Evolutionary conservation across 2,329 filamentous ascomycete genomes (phyloP), one percentile per base, ranked within the genome.

Genomic region (Sarocladium oryzae): DNA sequence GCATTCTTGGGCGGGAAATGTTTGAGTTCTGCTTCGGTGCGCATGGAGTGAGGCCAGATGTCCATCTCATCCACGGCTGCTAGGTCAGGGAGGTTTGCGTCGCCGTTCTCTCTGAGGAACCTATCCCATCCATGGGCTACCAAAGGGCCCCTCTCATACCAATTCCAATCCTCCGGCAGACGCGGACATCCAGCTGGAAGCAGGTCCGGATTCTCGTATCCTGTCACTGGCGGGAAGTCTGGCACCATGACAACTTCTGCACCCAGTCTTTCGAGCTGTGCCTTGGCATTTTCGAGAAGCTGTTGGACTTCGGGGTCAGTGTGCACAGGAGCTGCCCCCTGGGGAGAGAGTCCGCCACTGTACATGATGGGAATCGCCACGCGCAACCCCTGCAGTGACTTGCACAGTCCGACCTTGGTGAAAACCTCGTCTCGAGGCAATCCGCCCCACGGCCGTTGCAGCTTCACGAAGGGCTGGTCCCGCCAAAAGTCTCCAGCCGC

Each of bases 401-500:
- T 54, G 3, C 53, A 15, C 1, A 63, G 50, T 10, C 59, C 57
- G 1, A 78, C 54, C 1, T 52, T 50, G 2, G 60, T 60, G n/a
- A 65, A 67, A 18, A 67, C 66, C 1, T 59, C 33, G 2, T 70
- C 66, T 1, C 64, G 5, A 21, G 24, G 49, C 11, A 35, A 11
- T 4, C 41, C 28, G 5, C 63, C 56, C 10, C 61, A 60, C 0
- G 63, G 55, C 2, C 54, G 55, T 1, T 71, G 69, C 1, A 81
- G 57, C 1, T 63, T 36, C 0, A 81, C 62, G 48, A 70, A 69
- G 0, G 60, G 62, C 52, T 83, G 78, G 15, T 73, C 67, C 3
- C 76, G 66, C 71, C 78, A 82, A 56, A 82, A 82, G 54, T 82
- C 78, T 1, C 75, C 71, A 3, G 55, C 50, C 0, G 63, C 63